A percentile compares a stretch with the other conserved stretches of the same genome.
These are phyloP conservation scores for Trichosporon sp. DNA, from an alignment of 1,284 basidiomycete species.

Conservation along the genomic window DNA sequence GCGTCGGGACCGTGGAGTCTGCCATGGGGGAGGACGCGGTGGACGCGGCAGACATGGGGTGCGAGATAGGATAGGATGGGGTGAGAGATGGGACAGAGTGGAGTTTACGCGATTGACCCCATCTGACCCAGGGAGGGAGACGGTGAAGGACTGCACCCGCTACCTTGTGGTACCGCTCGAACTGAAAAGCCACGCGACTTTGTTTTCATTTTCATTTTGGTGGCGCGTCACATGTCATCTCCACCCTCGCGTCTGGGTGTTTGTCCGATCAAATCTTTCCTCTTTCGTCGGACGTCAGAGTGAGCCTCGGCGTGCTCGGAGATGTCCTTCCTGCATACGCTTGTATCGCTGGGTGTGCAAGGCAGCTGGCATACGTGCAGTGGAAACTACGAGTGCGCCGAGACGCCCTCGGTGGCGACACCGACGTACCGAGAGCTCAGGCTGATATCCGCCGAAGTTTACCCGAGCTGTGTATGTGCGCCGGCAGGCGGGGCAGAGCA, in stretches of 20 bases:
- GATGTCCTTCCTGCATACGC: neutral
- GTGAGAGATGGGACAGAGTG: neutral
- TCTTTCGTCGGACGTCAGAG: neutral
- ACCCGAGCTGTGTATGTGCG: neutral
- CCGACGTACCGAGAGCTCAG: too few species aligned
- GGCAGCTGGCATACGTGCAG: neutral
- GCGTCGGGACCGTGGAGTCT: neutral
- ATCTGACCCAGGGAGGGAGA: neutral
- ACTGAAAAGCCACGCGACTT: conserved; percentile 15
- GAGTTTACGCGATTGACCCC: conserved; percentile 2
- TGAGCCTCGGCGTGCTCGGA: too few species aligned
- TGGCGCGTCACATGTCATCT: conserved; percentile 13
- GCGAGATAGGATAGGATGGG: neutral
- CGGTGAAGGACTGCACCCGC: too few species aligned
- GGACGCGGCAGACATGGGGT: conserved; percentile 35
- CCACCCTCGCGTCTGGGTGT: neutral
- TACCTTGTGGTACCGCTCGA: neutral
- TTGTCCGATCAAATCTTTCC: neutral
- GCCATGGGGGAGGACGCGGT: conserved; percentile 35
- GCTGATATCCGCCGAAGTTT: neutral
- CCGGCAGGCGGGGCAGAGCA: too few species aligned
- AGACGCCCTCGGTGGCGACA: neutral
- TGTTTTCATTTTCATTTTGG: conserved; percentile 19
- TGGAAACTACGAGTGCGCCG: neutral
- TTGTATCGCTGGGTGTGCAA: neutral